Base-by-base conservation (phyloP, 2,329 filamentous ascomycete species). In the Clonostachys sp. region DNA sequence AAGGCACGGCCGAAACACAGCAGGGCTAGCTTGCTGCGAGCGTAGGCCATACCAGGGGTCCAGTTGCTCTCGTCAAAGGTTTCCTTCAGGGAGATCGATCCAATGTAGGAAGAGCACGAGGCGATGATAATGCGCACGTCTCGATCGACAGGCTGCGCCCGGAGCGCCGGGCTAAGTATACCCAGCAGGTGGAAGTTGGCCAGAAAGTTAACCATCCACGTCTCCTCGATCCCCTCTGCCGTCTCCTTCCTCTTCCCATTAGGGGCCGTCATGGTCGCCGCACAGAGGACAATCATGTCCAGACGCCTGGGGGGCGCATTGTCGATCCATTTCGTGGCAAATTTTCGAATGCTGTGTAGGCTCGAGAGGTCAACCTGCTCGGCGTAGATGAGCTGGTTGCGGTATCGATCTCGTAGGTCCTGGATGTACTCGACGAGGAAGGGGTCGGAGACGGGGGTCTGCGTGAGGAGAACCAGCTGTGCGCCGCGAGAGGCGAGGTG, bases 241-340 rank as follows among this genome's bases (percentile, higher is more conserved):
- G 54, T 55, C 14, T 0, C 83, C 81, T 66, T 71, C 30, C 80
- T 73, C 53, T 73, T 69, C 6, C 78, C 75, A 2, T 84, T 87
- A 12, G 78, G 79, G 3, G 89, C 85, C 5, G 86, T 89, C 55
- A 91, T 72, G 0, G 86, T 86, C 41, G 87, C 87, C 10, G 86
- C 94, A 64, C 91, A 96, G 16, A 99, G 77, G 17, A 99, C 80
- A 42, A 99, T 73, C 83, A 92, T 91, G 65, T 99, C 94, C 7
- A 99, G 73, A 43, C 95, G 78, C 48, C 95, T 79, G 9, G 91
- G 89, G 4, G 94, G 92, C 18, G 88, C 81, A 65, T 96, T 97
- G 66, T 99, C 92, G 55, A 99, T 90, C 92, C 95, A 99, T 72
- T 90, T 92, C 0, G 94, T 99, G 12, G 94, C 94, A 64, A 99